A percentile compares a stretch with the other conserved stretches of the same genome.
phyloP scores from a whole-genome alignment of 176 grass and related monocot genomes.

The Cenchrus purpureus region DNA sequence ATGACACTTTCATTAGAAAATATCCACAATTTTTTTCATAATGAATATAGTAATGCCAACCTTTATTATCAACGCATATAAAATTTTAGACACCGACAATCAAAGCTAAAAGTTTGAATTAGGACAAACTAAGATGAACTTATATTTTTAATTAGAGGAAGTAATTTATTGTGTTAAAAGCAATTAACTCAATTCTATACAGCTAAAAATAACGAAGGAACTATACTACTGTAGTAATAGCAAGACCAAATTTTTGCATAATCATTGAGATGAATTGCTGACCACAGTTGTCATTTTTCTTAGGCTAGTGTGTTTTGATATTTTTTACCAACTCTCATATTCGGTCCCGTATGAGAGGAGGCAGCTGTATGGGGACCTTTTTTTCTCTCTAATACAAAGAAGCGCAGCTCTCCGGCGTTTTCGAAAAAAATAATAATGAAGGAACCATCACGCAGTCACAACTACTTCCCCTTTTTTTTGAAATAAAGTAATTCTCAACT shows the following conservation, averaged over 20 bases:
- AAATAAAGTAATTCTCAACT: not conserved
- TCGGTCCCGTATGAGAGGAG: no score
- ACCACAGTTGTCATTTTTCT: no score
- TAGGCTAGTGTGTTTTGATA: no score
- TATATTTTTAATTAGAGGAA: not conserved
- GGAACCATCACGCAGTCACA: not conserved
- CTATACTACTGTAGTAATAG: no score
- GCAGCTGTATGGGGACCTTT: no score
- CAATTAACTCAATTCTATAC: conserved; percentile 13
- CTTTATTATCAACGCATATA: not conserved
- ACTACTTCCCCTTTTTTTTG: not conserved
- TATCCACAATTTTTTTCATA: not conserved
- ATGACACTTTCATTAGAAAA: not conserved
- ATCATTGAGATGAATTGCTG: no score
- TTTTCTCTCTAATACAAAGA: no score
- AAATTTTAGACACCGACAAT: not conserved
- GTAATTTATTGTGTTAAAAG: conserved; percentile 5
- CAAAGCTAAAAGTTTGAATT: not conserved
- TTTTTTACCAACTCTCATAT: no score
- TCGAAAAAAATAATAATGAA: not conserved
- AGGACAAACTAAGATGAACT: not conserved
- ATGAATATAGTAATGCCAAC: not conserved
- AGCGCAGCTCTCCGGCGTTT: no score
- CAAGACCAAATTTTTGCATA: no score
- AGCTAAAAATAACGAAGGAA: not conserved